Base-by-base conservation (phyloP, 768 basidiomycete species). In the Trametes gibbosa region DNA sequence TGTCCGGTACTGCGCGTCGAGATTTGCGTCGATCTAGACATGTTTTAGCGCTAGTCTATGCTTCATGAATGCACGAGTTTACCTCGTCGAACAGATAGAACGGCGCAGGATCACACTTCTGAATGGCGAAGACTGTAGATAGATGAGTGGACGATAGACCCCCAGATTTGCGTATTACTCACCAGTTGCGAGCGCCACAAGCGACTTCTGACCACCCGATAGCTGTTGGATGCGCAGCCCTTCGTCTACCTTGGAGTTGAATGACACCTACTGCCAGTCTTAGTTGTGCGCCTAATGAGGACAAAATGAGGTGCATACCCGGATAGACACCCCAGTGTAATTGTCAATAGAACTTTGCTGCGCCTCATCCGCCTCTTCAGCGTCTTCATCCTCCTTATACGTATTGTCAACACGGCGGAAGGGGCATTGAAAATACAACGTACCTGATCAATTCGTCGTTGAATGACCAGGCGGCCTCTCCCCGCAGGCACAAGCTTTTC, bases 41-140 rank as follows among this genome's bases (percentile, higher is more conserved):
- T 35, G 21, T 63, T 10, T 45, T 5, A 27, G 17, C 17, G 47
- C 49, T 21, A 50, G 25, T 39, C 19, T 7, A 1, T 40, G 9
- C 14, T 4, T 27, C 14, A 34, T 40, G 35, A 17, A n/a, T n/a
- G 21, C 32, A 39, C 5, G 4, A 40, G 61, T 65, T 23, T 60
- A 87, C 89, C 79, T 98, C 97, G 70, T 99, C 97, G 67, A 99
- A 98, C n/a, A 99, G 80, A 73, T 98, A 98, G 77, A 99, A 99
- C 1, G 97, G 97, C 0, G 97, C 96, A 1, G 97, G 97, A 68
- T 99, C 97, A 70, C 96, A 98, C 74, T 97, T 98, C 74, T 99
- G 97, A 65, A 98, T 98, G 16, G 96, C 94, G 68, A 99, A 98
- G 24, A 99, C 95, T 92, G 23, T 7, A 35, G 16, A 24, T 12